phyloP scores from a whole-genome alignment of 768 basidiomycete genomes.

The Lactifluus pinguis region DNA sequence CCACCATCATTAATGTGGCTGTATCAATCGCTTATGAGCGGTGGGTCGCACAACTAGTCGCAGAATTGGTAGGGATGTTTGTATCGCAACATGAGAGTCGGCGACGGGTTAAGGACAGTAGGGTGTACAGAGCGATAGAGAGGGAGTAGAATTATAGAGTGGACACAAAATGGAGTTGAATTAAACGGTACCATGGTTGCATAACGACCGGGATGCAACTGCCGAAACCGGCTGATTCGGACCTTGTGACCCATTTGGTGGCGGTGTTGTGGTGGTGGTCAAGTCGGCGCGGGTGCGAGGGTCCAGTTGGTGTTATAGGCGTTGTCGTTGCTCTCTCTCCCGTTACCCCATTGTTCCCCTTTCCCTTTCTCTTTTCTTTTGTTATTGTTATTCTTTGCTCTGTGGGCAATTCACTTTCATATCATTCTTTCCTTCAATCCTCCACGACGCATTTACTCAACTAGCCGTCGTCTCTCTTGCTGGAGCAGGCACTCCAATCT shows the following conservation, averaged over 20 bases:
- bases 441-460: constrained; percentile 17
- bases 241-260: not conserved
- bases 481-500: constrained; percentile 35
- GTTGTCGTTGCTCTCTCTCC: not conserved
- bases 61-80: constrained; percentile 42
- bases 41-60: constrained; percentile 55
- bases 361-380: constrained; percentile 2
- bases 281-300: not conserved
- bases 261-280: not conserved
- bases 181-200: not conserved
- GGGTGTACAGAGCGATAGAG: constrained; percentile 81
- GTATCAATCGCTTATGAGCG: constrained; percentile 69
- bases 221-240: not conserved
- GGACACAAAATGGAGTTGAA: constrained; percentile 31
- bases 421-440: constrained; percentile 21
- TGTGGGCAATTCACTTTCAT: constrained; percentile 27
- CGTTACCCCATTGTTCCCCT: not conserved
- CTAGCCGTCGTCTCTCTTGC: constrained; percentile 21
- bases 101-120: constrained; percentile 51
- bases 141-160: constrained; percentile 41
- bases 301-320: not conserved
- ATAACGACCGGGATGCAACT: not conserved
- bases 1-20: constrained; percentile 60
- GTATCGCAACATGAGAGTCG: constrained; percentile 29
- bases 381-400: constrained; percentile 20